Percentiles rank a stretch among this genome's conserved stretches.
These are phyloP conservation scores for Amanita rimosa DNA, from an alignment of 768 basidiomycete species.

Conservation along the genomic window DNA sequence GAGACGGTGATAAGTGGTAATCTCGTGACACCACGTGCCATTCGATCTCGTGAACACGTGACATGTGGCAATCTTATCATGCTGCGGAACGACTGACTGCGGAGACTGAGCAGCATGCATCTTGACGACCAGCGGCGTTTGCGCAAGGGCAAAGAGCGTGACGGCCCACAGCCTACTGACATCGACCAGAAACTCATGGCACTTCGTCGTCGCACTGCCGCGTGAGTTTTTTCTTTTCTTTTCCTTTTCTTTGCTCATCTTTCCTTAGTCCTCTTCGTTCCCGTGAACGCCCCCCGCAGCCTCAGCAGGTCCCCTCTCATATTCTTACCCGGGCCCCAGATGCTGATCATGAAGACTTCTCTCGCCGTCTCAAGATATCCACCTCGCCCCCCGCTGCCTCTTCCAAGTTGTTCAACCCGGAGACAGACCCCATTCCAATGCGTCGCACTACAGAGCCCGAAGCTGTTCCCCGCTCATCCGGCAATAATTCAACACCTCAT, in stretches of 20 bases:
- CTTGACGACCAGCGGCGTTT: slow-evolving; percentile 14
- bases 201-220: slow-evolving; percentile 52
- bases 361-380: slow-evolving; percentile 60
- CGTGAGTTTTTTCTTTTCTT: slow-evolving; percentile 24
- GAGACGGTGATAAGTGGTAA: no score
- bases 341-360: slow-evolving; percentile 64
- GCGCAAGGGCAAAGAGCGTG: slow-evolving; percentile 33
- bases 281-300: background rate
- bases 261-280: background rate
- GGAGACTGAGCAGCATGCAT: slow-evolving; percentile 15
- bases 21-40: no score
- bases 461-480: slow-evolving; percentile 18
- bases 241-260: background rate
- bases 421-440: slow-evolving; percentile 54
- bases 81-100: slow-evolving; percentile 12
- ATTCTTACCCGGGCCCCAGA: slow-evolving; percentile 28
- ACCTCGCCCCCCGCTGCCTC: slow-evolving; percentile 24
- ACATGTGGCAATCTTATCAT: slow-evolving; percentile 2
- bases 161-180: slow-evolving; percentile 32
- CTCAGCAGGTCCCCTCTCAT: slow-evolving; percentile 22
- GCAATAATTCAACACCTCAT: slow-evolving; percentile 4
- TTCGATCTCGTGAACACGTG: no score
- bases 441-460: slow-evolving; percentile 59
- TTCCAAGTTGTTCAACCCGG: slow-evolving; percentile 60
- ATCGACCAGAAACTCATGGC: slow-evolving; percentile 53